These are phyloP conservation scores for Logfia minima DNA, from an alignment of 129 eudicot genomes.

Conservation along the genomic window DNA sequence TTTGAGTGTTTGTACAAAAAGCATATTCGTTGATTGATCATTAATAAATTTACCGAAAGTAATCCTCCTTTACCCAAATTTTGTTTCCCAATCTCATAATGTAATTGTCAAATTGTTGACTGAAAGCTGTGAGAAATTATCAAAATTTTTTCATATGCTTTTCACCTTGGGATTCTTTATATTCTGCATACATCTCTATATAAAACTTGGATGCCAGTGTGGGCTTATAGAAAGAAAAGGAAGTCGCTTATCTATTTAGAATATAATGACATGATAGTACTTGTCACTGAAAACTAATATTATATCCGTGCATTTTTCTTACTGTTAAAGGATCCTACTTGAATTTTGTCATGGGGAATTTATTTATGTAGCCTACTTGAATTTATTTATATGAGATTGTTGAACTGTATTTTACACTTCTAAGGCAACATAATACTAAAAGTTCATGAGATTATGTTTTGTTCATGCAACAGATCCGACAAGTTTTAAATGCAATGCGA, in stretches of 20 bases:
- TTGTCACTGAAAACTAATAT: neutral
- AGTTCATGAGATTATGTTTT: no score
- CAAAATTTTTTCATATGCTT: neutral
- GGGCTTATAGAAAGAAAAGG: neutral
- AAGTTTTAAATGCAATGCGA: constrained; percentile 68
- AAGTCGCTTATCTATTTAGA: neutral
- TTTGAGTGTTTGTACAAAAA: neutral
- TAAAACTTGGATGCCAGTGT: neutral
- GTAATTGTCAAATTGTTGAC: neutral
- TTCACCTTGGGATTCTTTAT: neutral
- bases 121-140: neutral
- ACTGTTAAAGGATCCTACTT: neutral
- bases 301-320: neutral
- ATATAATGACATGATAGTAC: neutral
- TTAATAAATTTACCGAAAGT: no score
- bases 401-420: neutral
- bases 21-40: neutral
- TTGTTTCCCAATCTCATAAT: neutral
- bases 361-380: neutral
- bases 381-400: constrained; percentile 10
- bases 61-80: neutral
- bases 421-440: no score
- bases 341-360: neutral
- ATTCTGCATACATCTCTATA: neutral
- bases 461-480: constrained; percentile 61